A percentile compares a stretch with the other conserved stretches of the same genome.
phyloP scores from a whole-genome alignment of 495 filamentous ascomycete species.

The Oidiodendron maius region DNA sequence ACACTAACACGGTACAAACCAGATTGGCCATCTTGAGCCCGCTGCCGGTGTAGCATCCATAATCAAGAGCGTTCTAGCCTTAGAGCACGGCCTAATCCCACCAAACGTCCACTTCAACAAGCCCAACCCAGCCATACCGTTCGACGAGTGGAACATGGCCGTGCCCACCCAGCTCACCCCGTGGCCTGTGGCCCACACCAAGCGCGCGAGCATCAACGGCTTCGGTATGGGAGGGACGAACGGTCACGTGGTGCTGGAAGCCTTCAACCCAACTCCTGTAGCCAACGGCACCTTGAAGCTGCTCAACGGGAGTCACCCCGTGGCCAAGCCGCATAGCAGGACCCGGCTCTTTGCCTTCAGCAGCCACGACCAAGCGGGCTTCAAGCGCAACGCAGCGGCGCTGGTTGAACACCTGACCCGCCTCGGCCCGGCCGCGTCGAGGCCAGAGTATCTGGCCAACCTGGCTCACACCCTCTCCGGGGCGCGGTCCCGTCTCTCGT shows the following conservation, averaged over 20 bases:
- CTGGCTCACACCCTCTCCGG: background rate
- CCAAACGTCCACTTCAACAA: slow-evolving; percentile 51
- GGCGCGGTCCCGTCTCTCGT: background rate
- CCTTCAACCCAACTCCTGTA: slow-evolving; percentile 4
- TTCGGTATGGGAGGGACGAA: slow-evolving; percentile 63
- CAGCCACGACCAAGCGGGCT: slow-evolving; percentile 3
- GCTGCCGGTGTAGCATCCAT: slow-evolving; percentile 54
- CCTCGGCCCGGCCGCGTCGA: too few relatives aligned
- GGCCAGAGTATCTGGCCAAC: background rate
- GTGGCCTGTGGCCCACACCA: slow-evolving; percentile 40
- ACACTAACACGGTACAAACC: too few relatives aligned
- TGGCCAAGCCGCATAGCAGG: too few relatives aligned
- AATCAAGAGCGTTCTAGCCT: slow-evolving; percentile 47
- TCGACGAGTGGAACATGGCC: slow-evolving; percentile 29
- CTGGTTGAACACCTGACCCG: background rate
- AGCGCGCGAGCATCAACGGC: slow-evolving; percentile 55
- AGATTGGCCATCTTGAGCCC: slow-evolving; percentile 36
- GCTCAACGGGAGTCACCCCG: too few relatives aligned
- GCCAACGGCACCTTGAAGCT: too few relatives aligned
- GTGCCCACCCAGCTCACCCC: slow-evolving; percentile 33
- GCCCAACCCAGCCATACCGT: slow-evolving; percentile 44
- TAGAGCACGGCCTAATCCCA: slow-evolving; percentile 46
- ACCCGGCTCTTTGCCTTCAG: background rate
- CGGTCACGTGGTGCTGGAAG: slow-evolving; percentile 50
- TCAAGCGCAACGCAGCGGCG: slow-evolving; percentile 6